A percentile compares a stretch with the other conserved stretches of the same genome.
phyloP scores from a whole-genome alignment of 768 basidiomycete species.

The Trametes punicea region DNA sequence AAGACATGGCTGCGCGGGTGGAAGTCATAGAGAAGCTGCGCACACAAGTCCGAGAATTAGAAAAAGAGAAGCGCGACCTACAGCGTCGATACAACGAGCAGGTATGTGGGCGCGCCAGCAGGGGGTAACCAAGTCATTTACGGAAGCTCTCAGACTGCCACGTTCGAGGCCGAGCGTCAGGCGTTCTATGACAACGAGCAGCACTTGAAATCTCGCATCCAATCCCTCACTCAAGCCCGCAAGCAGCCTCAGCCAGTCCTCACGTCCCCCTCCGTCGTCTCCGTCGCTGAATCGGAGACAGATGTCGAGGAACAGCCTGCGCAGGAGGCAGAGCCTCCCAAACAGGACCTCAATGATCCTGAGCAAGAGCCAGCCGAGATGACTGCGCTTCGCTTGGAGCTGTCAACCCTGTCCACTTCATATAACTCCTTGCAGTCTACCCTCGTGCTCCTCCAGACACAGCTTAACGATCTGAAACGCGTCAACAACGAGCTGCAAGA shows the following conservation, averaged over 20 bases:
- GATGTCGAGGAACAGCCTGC: conserved; percentile 45
- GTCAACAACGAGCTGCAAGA: conserved; percentile 88
- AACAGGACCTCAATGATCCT: conserved; percentile 57
- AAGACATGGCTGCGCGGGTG: conserved; percentile 76
- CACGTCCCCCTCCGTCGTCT: conserved; percentile 28
- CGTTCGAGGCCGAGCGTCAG: conserved; percentile 90
- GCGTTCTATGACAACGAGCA: conserved; percentile 92
- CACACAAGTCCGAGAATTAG: conserved; percentile 76
- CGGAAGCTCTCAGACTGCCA: conserved; percentile 54
- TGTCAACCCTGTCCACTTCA: conserved; percentile 84
- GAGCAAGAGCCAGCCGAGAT: conserved; percentile 84
- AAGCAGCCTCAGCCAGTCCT: conserved; percentile 42
- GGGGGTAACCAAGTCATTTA: not conserved
- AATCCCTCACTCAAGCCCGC: conserved; percentile 67
- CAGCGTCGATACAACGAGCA: conserved; percentile 87
- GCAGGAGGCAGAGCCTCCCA: conserved; percentile 30
- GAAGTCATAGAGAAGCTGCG: conserved; percentile 83
- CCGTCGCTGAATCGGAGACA: conserved; percentile 26
- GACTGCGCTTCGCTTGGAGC: conserved; percentile 76
- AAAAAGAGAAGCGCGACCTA: conserved; percentile 83
- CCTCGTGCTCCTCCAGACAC: conserved; percentile 76
- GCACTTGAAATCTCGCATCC: conserved; percentile 87
- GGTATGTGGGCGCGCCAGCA: conserved; percentile 39
- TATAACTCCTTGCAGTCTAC: conserved; percentile 82
- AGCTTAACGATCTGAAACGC: conserved; percentile 82